phyloP scores from a whole-genome alignment of 768 basidiomycete genomes.

The Leccinum longicurvipes region DNA sequence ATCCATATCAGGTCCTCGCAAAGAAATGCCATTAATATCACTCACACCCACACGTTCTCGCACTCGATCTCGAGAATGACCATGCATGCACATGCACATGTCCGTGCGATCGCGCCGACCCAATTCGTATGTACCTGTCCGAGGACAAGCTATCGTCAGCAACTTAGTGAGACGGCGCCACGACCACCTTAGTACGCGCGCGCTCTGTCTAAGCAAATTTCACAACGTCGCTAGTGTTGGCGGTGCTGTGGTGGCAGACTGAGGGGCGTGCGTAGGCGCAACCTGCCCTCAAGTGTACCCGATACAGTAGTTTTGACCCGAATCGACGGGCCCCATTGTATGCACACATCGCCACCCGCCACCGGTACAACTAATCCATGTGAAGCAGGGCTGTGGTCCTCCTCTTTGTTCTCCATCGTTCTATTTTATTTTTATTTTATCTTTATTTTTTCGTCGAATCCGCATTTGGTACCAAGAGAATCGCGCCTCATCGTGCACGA shows the following conservation, averaged over 20 bases:
- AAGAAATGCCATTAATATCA: conserved; percentile 20
- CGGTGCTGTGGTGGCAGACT: conserved; percentile 7
- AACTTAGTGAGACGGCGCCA: conserved; percentile 4
- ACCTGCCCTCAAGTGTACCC: conserved; percentile 20
- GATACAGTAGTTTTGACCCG: conserved; percentile 13
- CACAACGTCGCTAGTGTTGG: conserved; percentile 4
- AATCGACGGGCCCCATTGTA: conserved; percentile 25
- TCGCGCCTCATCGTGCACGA: conserved; percentile 5
- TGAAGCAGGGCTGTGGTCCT: conserved; percentile 25
- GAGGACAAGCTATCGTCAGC: not conserved
- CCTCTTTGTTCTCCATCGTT: conserved; percentile 10
- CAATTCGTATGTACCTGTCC: conserved; percentile 7
- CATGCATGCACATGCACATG: not conserved
- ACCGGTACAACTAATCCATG: conserved; percentile 25
- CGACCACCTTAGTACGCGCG: conserved; percentile 2
- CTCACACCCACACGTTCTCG: conserved; percentile 6
- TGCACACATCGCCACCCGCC: conserved; percentile 30
- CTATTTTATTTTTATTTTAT: conserved; percentile 1
- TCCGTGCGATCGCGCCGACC: conserved; percentile 7
- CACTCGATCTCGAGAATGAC: not conserved
- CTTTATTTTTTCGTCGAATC: conserved; percentile 2
- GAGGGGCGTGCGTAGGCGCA: conserved; percentile 3
- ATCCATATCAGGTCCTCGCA: conserved; percentile 18
- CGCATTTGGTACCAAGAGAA: conserved; percentile 8
- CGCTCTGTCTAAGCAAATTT: conserved; percentile 10